Percentiles rank a stretch among this genome's conserved stretches.
phyloP scores from a whole-genome alignment of 2,329 filamentous ascomycete genomes.

The Alternaria ventricosa region DNA sequence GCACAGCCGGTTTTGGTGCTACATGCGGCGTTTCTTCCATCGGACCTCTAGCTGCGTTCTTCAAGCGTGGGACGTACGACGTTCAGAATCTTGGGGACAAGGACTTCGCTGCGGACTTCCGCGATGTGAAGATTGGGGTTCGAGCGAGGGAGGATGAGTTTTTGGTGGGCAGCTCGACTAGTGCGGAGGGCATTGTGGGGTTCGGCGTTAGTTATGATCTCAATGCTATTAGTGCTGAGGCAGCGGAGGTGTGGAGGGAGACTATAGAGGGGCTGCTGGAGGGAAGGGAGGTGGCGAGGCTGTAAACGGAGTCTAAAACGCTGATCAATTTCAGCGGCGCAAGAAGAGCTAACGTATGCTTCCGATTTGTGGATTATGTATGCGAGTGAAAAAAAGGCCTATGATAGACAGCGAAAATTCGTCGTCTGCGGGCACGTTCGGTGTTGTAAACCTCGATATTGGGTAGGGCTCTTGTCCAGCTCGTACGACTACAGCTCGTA shows the following conservation, averaged over 20 bases:
- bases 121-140: constrained; percentile 47
- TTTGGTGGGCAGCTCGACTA: constrained; percentile 51
- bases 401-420: no score
- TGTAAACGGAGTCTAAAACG: no score
- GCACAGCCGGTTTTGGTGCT: constrained; percentile 40
- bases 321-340: no score
- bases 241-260: constrained; percentile 39
- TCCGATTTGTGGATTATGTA: no score
- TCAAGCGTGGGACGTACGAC: constrained; percentile 37
- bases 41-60: constrained; percentile 45
- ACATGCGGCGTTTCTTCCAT: constrained; percentile 56
- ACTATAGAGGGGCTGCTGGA: constrained; percentile 44
- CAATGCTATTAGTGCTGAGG: constrained; percentile 43
- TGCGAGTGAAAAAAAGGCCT: no score
- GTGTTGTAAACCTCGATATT: no score
- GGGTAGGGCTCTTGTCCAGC: no score
- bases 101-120: constrained; percentile 52
- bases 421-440: no score
- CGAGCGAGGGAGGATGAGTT: constrained; percentile 56
- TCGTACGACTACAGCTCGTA: no score
- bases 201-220: constrained; percentile 53
- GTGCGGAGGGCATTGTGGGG: constrained; percentile 43
- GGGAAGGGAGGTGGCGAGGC: constrained; percentile 14
- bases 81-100: constrained; percentile 30
- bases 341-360: no score